Evolutionary conservation across 23 red algal species (phyloP), one percentile per base, ranked within the genome.

Genomic region (Gracilaria gracilis): DNA sequence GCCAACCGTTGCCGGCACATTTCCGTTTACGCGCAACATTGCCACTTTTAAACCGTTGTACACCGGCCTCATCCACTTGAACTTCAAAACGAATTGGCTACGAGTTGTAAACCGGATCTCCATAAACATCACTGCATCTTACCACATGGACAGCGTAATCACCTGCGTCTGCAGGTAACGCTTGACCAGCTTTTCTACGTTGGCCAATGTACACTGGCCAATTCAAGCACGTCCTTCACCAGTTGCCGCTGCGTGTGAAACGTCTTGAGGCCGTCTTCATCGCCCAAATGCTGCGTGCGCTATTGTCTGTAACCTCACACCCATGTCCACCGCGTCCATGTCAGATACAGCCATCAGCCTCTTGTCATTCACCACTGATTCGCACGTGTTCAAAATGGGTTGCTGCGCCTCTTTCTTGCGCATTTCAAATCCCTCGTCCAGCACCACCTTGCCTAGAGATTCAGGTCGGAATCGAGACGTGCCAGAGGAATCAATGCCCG

Each of bases 381-480:
- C 14, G 77, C 93, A 95, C 25, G 77, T 40, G 16, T 83, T 48
- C 59, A 72, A 28, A 49, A 95, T 31, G 34, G 75, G 75, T 77
- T 90, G 46, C 75, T 91, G 93, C 33, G 48, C 86, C 25, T 54
- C 93, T 15, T 57, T 85, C 6, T 17, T 54, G 37, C 49, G 82
- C 44, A 95, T 38, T 37, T 95, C 93, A 72, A 95, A 88, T 19
- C 32, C 35, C 19, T 82, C 75, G 66, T 96, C 94, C 24, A 81
- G 55, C 66, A 85, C 77, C 29, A 88, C 66, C n/a, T 33, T 51
- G 11, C 94, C 94, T 11, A 85, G 25, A 19, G 74, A 49, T 16
- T 89, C 81, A 1, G 94, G 94, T 21, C 81, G 44, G 31, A 82
- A 96, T 17, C 78, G 42, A 24, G 59, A 75, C 64, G 89, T 90